A percentile compares a stretch with the other conserved stretches of the same genome.
Conservation (phyloP, 805 yeast genomes). For the Candida ipomoeae region DNA sequence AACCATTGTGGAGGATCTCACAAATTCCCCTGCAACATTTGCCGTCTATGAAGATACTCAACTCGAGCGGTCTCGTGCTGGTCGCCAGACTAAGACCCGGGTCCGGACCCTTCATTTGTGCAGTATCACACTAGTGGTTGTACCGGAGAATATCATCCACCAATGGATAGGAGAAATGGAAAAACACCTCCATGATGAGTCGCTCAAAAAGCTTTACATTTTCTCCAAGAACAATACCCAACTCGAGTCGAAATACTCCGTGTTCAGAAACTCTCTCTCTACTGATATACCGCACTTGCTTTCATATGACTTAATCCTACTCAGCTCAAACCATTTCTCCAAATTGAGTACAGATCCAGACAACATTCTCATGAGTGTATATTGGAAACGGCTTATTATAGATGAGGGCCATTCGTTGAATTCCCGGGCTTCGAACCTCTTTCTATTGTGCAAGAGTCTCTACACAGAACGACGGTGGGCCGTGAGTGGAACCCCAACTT, state of each 20-base stretch:
- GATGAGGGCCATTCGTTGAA: constrained; percentile 72
- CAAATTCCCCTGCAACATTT: constrained; percentile 43
- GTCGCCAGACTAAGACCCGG: constrained; percentile 12
- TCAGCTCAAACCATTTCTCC: constrained; percentile 46
- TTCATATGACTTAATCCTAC: constrained; percentile 49
- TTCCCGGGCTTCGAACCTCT: constrained; percentile 48
- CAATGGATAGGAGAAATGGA: constrained; percentile 61
- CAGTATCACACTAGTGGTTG: constrained; percentile 53
- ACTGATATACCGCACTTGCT: constrained; percentile 30
- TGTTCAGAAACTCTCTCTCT: constrained; percentile 22
- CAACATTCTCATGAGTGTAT: constrained; percentile 33
- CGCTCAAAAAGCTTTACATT: constrained; percentile 31
- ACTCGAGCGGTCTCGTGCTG: constrained; percentile 12
- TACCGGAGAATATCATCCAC: constrained; percentile 62
- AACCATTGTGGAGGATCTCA: constrained; percentile 34
- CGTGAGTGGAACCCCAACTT: constrained; percentile 72
- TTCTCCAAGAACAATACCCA: constrained; percentile 21
- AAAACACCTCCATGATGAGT: constrained; percentile 47
- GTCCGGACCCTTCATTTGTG: constrained; percentile 38
- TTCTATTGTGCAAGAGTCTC: constrained; percentile 44
- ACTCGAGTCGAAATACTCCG: neutral
- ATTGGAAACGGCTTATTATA: constrained; percentile 68
- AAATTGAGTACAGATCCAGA: constrained; percentile 25
- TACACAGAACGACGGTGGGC: constrained; percentile 66
- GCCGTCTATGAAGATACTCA: constrained; percentile 19